phyloP scores from a whole-genome alignment of 495 filamentous ascomycete genomes.

The Saxophila tyrrhenica region DNA sequence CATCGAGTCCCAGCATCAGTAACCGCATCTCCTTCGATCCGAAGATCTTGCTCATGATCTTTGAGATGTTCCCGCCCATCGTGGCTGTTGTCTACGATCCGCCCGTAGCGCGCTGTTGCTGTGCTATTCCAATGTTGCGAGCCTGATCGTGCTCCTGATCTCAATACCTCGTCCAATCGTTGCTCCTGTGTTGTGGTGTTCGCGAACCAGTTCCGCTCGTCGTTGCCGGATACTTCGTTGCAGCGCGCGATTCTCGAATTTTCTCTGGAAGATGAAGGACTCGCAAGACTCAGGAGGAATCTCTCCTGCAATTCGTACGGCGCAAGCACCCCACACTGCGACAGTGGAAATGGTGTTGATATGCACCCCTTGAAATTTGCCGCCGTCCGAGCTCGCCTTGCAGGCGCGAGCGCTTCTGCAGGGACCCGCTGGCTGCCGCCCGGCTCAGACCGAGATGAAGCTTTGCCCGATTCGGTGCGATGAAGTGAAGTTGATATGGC shows the following conservation, averaged over 20 bases:
- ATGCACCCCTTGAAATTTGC: neutral
- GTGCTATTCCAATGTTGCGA: neutral
- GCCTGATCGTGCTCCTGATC: neutral
- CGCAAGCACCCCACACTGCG: neutral
- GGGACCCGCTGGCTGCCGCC: neutral
- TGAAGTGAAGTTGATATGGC: neutral
- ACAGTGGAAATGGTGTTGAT: neutral
- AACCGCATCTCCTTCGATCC: conserved; percentile 98
- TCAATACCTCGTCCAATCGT: neutral
- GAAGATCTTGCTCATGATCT: conserved; percentile 94
- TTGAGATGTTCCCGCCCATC: conserved; percentile 75
- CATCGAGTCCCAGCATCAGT: conserved; percentile 94
- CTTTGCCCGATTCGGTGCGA: neutral
- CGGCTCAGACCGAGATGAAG: neutral
- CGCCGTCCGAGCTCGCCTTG: neutral
- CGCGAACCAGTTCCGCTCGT: too few relatives aligned
- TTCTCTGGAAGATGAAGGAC: neutral
- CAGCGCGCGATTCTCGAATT: too few relatives aligned
- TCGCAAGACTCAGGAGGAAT: neutral
- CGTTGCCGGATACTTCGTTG: too few relatives aligned
- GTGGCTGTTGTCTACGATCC: conserved; percentile 4
- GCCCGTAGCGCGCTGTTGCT: neutral
- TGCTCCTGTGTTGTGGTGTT: neutral
- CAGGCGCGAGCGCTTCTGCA: neutral
- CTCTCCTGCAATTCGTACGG: too few relatives aligned